These are phyloP conservation scores for Ramaria sp. DNA, from an alignment of 768 basidiomycete species.

Conservation along the genomic window DNA sequence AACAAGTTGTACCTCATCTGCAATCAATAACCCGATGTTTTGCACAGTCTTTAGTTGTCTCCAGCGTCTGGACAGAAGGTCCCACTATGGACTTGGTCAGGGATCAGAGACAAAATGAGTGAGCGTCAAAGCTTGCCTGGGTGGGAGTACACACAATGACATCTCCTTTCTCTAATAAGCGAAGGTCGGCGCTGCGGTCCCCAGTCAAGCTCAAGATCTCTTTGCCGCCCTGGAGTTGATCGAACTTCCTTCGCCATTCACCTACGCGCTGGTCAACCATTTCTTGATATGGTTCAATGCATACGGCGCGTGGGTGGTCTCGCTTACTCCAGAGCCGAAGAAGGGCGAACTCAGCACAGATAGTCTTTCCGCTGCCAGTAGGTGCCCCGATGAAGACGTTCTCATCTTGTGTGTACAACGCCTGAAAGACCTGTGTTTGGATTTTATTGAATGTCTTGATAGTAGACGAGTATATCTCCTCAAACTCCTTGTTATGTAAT, in stretches of 20 bases:
- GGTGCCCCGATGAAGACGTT: slow-evolving; percentile 96
- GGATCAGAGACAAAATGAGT: not conserved
- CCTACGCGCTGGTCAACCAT: slow-evolving; percentile 87
- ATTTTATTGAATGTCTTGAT: slow-evolving; percentile 96
- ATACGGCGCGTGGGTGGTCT: slow-evolving; percentile 76
- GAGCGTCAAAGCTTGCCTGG: slow-evolving; percentile 43
- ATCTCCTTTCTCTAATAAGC: slow-evolving; percentile 82
- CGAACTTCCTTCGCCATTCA: slow-evolving; percentile 87
- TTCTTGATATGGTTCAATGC: slow-evolving; percentile 94
- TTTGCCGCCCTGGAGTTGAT: slow-evolving; percentile 77
- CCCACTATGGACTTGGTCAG: slow-evolving; percentile 53
- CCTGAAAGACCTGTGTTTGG: slow-evolving; percentile 98
- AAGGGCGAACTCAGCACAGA: slow-evolving; percentile 94
- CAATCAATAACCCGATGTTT: slow-evolving; percentile 84
- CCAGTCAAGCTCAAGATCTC: slow-evolving; percentile 91
- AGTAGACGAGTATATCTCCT: slow-evolving; percentile 69
- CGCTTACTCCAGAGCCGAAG: slow-evolving; percentile 89
- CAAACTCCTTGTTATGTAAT: slow-evolving; percentile 88
- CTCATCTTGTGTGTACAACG: slow-evolving; percentile 91
- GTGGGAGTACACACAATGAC: slow-evolving; percentile 89
- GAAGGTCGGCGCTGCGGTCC: slow-evolving; percentile 85
- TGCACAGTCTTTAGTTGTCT: slow-evolving; percentile 95
- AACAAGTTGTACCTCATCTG: slow-evolving; percentile 90
- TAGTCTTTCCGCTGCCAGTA: slow-evolving; percentile 94
- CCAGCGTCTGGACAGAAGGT: slow-evolving; percentile 89